Conservation (phyloP, 441 rosid species). For the Biscutella laevigata region DNA sequence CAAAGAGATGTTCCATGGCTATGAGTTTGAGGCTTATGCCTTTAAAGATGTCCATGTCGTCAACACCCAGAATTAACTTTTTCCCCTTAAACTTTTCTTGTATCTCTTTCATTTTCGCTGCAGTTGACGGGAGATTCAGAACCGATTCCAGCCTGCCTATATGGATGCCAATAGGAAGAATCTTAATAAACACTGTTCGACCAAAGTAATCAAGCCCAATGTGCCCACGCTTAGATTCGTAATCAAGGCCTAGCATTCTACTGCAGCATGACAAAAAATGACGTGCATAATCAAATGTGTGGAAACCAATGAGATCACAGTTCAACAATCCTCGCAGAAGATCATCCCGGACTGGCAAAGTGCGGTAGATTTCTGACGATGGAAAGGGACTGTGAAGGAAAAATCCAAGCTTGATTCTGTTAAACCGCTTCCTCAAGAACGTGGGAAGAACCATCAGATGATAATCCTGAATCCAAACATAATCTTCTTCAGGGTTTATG, state of each 20-base stretch:
- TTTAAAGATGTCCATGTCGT: slow-evolving; percentile 81
- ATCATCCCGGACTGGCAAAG: slow-evolving; percentile 60
- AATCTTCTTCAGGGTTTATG: slow-evolving; percentile 58
- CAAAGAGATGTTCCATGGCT: slow-evolving; percentile 61
- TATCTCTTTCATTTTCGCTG: slow-evolving; percentile 47
- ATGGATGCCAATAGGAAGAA: slow-evolving; percentile 65
- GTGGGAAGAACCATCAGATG: slow-evolving; percentile 78
- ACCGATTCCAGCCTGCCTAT: slow-evolving; percentile 56
- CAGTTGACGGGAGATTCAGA: slow-evolving; percentile 47
- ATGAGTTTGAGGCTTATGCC: slow-evolving; percentile 65
- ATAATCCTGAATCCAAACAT: slow-evolving; percentile 77
- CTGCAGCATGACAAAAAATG: slow-evolving; percentile 74
- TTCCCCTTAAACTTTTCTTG: slow-evolving; percentile 46
- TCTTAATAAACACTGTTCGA: slow-evolving; percentile 58
- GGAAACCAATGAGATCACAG: slow-evolving; percentile 70
- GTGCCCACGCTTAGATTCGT: slow-evolving; percentile 67
- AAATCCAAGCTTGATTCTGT: slow-evolving; percentile 63
- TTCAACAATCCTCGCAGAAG: slow-evolving; percentile 56
- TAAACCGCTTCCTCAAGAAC: slow-evolving; percentile 57
- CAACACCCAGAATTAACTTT: slow-evolving; percentile 54
- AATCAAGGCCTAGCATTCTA: slow-evolving; percentile 64
- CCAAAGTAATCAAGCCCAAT: slow-evolving; percentile 70
- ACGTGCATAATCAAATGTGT: slow-evolving; percentile 72
- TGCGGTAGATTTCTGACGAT: slow-evolving; percentile 67
- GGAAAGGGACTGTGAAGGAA: slow-evolving; percentile 83